phyloP scores from a whole-genome alignment of 805 yeast genomes.

The Ogataea siamensis region DNA sequence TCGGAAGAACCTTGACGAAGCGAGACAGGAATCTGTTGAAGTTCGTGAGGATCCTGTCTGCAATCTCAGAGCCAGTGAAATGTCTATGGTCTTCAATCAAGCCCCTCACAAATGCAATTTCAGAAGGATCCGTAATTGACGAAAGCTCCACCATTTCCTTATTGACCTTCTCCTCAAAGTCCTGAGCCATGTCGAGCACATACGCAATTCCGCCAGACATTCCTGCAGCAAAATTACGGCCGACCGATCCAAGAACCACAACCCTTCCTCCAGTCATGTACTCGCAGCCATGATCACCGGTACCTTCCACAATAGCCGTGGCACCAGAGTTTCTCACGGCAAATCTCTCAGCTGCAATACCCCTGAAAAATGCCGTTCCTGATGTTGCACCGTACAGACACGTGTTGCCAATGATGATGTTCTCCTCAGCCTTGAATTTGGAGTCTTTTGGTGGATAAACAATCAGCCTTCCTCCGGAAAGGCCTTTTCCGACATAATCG shows the following conservation, averaged over 20 bases:
- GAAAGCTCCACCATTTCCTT: slow-evolving; percentile 77
- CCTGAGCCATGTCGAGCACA: slow-evolving; percentile 93
- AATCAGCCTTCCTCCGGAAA: slow-evolving; percentile 91
- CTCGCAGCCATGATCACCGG: slow-evolving; percentile 98
- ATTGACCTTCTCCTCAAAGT: slow-evolving; percentile 78
- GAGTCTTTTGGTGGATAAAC: slow-evolving; percentile 89
- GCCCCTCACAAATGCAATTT: slow-evolving; percentile 90
- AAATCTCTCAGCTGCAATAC: slow-evolving; percentile 97
- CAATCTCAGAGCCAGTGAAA: slow-evolving; percentile 89
- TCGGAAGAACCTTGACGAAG: slow-evolving; percentile 90
- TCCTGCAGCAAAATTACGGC: slow-evolving; percentile 94
- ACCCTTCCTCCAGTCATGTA: slow-evolving; percentile 99
- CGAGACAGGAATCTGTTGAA: slow-evolving; percentile 86
- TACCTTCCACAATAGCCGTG: slow-evolving; percentile 92
- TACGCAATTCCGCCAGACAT: slow-evolving; percentile 99
- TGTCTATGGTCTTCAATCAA: slow-evolving; percentile 93
- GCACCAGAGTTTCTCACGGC: slow-evolving; percentile 99
- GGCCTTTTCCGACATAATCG: slow-evolving; percentile 96
- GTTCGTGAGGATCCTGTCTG: slow-evolving; percentile 76
- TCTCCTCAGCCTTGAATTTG: slow-evolving; percentile 89
- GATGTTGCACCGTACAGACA: slow-evolving; percentile 98
- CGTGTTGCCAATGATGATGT: slow-evolving; percentile 94
- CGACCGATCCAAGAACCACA: slow-evolving; percentile 86
- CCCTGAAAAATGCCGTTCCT: slow-evolving; percentile 90
- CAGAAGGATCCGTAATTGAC: slow-evolving; percentile 77